These are phyloP conservation scores for Puccinia hordei DNA, from an alignment of 1,284 basidiomycete genomes.

Conservation along the genomic window DNA sequence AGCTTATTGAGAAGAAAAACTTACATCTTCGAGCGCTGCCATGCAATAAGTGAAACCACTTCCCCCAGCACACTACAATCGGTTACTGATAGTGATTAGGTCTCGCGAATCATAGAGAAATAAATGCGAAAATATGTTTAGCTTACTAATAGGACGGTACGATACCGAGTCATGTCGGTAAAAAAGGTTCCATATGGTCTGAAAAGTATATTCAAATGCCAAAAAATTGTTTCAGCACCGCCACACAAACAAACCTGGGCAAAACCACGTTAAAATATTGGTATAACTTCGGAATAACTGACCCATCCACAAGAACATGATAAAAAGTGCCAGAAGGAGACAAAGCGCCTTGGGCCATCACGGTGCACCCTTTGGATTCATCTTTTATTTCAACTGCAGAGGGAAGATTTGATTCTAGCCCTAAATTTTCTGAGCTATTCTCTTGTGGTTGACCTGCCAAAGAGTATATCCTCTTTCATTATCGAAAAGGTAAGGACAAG, in stretches of 20 bases:
- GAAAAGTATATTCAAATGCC: background rate
- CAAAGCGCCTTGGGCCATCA: background rate
- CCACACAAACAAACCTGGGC: background rate
- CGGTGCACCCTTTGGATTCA: background rate
- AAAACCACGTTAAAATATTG: background rate
- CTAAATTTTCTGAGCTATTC: background rate
- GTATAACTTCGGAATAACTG: background rate
- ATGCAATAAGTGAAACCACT: constrained; percentile 50
- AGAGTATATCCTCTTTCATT: constrained; percentile 27
- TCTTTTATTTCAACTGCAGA: background rate
- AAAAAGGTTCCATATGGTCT: constrained; percentile 45
- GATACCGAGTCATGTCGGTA: constrained; percentile 26
- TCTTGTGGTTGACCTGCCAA: constrained; percentile 14
- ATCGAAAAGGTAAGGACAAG: background rate
- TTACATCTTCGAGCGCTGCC: constrained; percentile 40
- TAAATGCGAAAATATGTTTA: background rate
- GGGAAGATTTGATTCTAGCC: background rate
- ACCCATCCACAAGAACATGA: constrained; percentile 36
- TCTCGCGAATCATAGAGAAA: too few species aligned
- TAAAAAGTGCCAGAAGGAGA: background rate
- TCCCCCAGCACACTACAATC: constrained; percentile 39
- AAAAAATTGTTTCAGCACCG: background rate
- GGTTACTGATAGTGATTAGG: background rate
- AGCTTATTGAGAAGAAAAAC: background rate
- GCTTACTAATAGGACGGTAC: constrained; percentile 33